Evolutionary conservation across 306 rosid genomes (phyloP).

Genomic region (Cicer pinnatifidum): DNA sequence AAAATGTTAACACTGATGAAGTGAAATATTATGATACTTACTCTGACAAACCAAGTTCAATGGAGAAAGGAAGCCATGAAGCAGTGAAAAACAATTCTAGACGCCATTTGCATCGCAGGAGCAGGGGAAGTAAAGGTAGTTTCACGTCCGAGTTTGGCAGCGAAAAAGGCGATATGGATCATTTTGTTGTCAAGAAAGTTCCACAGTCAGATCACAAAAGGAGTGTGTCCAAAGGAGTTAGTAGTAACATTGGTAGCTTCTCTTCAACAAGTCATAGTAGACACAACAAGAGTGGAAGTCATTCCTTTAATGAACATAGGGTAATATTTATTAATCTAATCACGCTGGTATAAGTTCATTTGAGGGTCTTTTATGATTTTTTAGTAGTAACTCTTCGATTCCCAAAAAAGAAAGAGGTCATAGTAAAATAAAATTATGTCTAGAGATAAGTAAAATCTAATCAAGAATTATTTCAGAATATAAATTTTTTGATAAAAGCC

Average conservation of each 20-base stretch:
- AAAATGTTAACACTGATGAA: conserved; percentile 21
- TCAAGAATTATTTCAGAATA: no score
- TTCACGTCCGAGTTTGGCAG: conserved; percentile 24
- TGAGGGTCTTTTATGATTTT: no score
- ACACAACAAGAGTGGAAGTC: conserved; percentile 10
- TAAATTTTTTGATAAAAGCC: no score
- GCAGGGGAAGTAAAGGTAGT: conserved; percentile 40
- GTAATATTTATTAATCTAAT: neutral
- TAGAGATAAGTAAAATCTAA: no score
- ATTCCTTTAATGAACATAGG: conserved; percentile 35
- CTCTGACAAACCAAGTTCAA: conserved; percentile 32
- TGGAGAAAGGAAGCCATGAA: conserved; percentile 32
- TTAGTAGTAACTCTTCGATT: no score
- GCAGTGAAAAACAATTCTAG: neutral
- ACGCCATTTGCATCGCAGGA: conserved; percentile 5
- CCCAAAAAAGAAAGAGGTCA: no score
- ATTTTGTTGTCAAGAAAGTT: neutral
- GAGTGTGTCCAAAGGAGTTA: conserved; percentile 33
- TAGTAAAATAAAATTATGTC: no score
- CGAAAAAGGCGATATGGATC: conserved; percentile 13
- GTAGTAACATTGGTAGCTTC: conserved; percentile 21
- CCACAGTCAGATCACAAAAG: conserved; percentile 26
- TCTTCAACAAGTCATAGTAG: conserved; percentile 42
- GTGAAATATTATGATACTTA: conserved; percentile 7
- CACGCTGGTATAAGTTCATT: no score